Conservation (phyloP, 2,329 filamentous ascomycete genomes). For the Capronia coronata region DNA sequence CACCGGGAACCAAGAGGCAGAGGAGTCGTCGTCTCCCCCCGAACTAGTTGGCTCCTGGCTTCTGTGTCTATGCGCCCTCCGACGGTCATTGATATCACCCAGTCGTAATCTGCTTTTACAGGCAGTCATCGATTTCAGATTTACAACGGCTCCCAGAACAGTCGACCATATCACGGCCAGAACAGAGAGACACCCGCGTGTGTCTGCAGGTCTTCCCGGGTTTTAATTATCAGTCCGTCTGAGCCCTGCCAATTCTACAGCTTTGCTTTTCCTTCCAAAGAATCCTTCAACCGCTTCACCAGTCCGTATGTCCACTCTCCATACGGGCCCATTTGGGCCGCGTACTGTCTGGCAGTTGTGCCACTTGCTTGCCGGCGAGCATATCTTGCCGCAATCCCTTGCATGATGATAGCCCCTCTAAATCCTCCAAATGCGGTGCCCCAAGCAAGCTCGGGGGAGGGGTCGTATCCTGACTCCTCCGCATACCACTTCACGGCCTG, state of each 20-base stretch:
- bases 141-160: too few species aligned
- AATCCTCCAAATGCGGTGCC: constrained; percentile 58
- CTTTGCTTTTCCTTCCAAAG: constrained; percentile 34
- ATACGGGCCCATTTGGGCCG: constrained; percentile 60
- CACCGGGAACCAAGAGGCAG: too few species aligned
- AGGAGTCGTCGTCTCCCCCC: too few species aligned
- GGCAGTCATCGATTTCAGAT: too few species aligned
- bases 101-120: too few species aligned
- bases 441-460: constrained; percentile 55
- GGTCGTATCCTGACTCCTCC: constrained; percentile 65
- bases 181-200: too few species aligned
- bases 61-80: too few species aligned
- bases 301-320: constrained; percentile 73
- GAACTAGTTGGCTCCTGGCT: too few species aligned
- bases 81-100: too few species aligned
- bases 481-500: constrained; percentile 61
- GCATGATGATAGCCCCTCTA: constrained; percentile 58
- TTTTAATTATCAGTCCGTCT: too few species aligned
- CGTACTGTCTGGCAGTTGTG: constrained; percentile 69
- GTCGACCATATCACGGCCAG: too few species aligned
- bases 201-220: too few species aligned
- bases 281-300: constrained; percentile 47
- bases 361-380: constrained; percentile 85
- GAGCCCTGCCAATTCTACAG: constrained; percentile 34
- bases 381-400: constrained; percentile 87